Base-by-base conservation (phyloP, 805 yeast genomes). In the Teunomyces funiuensis region DNA sequence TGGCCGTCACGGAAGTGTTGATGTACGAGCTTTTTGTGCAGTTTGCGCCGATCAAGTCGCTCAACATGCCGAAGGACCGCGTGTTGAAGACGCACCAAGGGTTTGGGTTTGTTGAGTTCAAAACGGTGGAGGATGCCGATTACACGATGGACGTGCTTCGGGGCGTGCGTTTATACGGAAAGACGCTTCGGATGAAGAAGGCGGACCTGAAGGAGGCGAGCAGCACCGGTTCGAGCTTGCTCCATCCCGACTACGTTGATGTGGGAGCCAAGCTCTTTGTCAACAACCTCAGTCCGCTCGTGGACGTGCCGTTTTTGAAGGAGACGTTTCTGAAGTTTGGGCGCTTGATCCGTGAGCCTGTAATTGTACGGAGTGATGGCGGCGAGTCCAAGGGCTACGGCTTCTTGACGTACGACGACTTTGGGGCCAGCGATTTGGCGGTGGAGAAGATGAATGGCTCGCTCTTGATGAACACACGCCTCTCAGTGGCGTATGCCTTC, bases 11-110 rank as follows among this genome's bases (percentile, higher is more conserved):
- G 1, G 96, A 87, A 52, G 64, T 72, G 2, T 55, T 90, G 14
- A 61, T 93, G 20, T 87, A 83, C 55, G 99, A 93, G 60, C 73
- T 93, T 15, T 82, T 89, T 59, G 60, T 86, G 5, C 98, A 93
- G 60, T 82, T 88, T 30, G 89, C 91, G 0, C 96, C 96, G 0
- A 76, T 91, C 2, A 69, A 68, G 28, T 71, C 77, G 22, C 74
- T 93, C 4, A 75, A 83, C 45, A 69, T 93, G 48, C 97, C 97
- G 5, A 82, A 80, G 54, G 97, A 89, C 55, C 74, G 88, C 46
- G 71, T 89, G 3, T 63, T 79, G 20, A 78, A 77, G 45, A 67
- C 76, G 1, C 89, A 85, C 53, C 95, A 85, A 54, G 97, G 97
- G 4, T 91, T 72, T 65, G 97, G 95, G 7, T 91, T 93, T 63